phyloP scores from a whole-genome alignment of 371 early-diverging fungal genomes.

The Chytridium lagenaria region DNA sequence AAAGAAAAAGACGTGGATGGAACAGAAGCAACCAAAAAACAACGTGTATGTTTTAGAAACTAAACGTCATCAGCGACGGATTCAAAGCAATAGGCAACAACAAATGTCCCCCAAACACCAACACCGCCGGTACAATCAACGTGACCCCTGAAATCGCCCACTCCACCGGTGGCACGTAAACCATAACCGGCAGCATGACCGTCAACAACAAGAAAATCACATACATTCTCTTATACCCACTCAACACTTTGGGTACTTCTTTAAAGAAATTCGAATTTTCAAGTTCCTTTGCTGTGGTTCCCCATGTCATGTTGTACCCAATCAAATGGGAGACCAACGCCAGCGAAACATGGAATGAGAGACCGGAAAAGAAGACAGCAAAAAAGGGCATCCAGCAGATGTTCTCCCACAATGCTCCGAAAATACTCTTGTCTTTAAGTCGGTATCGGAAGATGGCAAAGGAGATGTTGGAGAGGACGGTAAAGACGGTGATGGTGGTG shows the following conservation, averaged over 20 bases:
- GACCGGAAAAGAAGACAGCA: constrained; percentile 33
- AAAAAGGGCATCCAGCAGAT: constrained; percentile 32
- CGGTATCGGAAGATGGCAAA: constrained; percentile 25
- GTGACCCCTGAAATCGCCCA: constrained; percentile 18
- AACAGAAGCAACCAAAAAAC: not conserved
- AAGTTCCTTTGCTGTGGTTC: constrained; percentile 28
- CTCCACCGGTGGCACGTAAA: constrained; percentile 12
- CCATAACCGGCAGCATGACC: constrained; percentile 13
- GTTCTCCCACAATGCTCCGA: constrained; percentile 26
- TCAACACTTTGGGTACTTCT: constrained; percentile 23
- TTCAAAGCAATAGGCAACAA: constrained; percentile 26
- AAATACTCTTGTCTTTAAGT: not conserved
- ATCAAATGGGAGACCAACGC: constrained; percentile 32
- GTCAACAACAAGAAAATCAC: constrained; percentile 25
- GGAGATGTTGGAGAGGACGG: constrained; percentile 20
- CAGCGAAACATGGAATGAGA: constrained; percentile 31
- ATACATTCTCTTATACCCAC: constrained; percentile 31
- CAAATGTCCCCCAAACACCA: constrained; percentile 28
- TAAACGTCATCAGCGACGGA: constrained; percentile 20
- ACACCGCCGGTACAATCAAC: constrained; percentile 1
- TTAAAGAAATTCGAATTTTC: constrained; percentile 30
- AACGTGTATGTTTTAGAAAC: constrained; percentile 4
- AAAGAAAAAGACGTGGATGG: not conserved
- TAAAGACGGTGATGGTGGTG: constrained; percentile 26
- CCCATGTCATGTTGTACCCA: constrained; percentile 35